Evolutionary conservation across 495 filamentous ascomycete species (phyloP).

Genomic region (Talaromyces stipitatus): DNA sequence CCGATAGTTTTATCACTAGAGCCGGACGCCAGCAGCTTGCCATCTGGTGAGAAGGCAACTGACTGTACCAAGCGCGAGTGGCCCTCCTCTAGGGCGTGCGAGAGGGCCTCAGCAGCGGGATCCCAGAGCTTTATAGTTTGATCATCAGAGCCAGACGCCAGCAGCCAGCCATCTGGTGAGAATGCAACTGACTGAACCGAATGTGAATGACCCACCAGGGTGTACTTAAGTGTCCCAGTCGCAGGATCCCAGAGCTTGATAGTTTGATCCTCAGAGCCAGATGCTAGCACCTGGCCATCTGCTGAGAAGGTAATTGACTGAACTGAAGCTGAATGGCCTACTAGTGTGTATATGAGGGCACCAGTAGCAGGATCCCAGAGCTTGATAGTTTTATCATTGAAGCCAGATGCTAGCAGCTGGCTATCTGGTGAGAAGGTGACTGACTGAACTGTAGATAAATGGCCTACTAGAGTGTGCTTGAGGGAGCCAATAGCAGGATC

Average conservation of each 20-base stretch:
- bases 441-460: too few relatives aligned
- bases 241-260: constrained; percentile 15
- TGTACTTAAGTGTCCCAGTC: background rate
- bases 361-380: constrained; percentile 13
- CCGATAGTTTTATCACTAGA: background rate
- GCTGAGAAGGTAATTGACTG: background rate
- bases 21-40: too few relatives aligned
- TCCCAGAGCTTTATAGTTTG: constrained; percentile 4
- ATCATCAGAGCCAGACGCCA: constrained; percentile 9
- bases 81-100: too few relatives aligned
- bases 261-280: constrained; percentile 2
- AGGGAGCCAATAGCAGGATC: background rate
- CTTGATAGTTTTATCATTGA: constrained; percentile 20
- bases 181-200: constrained; percentile 7
- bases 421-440: too few relatives aligned
- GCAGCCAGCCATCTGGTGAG: constrained; percentile 5
- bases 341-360: too few relatives aligned
- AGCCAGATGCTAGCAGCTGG: constrained; percentile 24
- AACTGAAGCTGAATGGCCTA: too few relatives aligned
- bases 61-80: too few relatives aligned
- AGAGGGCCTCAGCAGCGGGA: background rate
- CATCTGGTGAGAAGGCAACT: too few relatives aligned
- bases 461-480: too few relatives aligned
- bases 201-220: too few relatives aligned
- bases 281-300: constrained; percentile 12